A percentile compares a stretch with the other conserved stretches of the same genome.
phyloP scores from a whole-genome alignment of 768 basidiomycete genomes.

The Leccinum olivaceopallidum region DNA sequence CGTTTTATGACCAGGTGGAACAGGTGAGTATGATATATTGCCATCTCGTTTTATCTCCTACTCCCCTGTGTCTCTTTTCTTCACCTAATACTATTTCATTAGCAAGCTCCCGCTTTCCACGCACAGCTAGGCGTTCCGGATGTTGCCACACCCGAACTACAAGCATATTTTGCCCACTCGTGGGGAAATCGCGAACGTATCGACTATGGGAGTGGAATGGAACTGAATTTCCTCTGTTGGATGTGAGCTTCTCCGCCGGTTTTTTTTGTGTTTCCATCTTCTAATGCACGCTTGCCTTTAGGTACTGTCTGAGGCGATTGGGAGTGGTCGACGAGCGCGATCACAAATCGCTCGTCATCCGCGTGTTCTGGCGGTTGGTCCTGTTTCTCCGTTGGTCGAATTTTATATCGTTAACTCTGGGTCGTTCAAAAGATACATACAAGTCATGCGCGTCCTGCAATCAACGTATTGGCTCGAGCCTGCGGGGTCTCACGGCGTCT shows the following conservation, averaged over 20 bases:
- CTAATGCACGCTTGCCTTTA: constrained; percentile 32
- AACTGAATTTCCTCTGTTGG: constrained; percentile 97
- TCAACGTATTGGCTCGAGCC: constrained; percentile 98
- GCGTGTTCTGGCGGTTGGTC: constrained; percentile 84
- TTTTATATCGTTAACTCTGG: background rate
- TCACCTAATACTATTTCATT: constrained; percentile 18
- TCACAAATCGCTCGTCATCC: constrained; percentile 72
- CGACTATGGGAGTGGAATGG: constrained; percentile 99
- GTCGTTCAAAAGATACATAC: constrained; percentile 53
- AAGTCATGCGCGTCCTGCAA: constrained; percentile 83
- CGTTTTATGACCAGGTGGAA: constrained; percentile 81
- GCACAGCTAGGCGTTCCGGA: constrained; percentile 55
- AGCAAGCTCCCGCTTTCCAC: constrained; percentile 64
- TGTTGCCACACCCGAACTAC: constrained; percentile 66
- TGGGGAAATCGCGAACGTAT: constrained; percentile 94
- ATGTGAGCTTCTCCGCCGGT: constrained; percentile 53
- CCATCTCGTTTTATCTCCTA: background rate
- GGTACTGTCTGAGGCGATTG: constrained; percentile 78
- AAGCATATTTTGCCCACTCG: constrained; percentile 77
- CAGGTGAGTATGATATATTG: constrained; percentile 53
- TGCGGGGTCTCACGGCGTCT: constrained; percentile 98
- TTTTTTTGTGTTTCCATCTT: background rate
- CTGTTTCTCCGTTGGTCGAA: background rate
- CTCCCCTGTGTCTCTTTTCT: background rate
- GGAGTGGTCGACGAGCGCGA: constrained; percentile 65